Base-by-base conservation (phyloP, 2,329 filamentous ascomycete species). In the Escovopsis sp. region DNA sequence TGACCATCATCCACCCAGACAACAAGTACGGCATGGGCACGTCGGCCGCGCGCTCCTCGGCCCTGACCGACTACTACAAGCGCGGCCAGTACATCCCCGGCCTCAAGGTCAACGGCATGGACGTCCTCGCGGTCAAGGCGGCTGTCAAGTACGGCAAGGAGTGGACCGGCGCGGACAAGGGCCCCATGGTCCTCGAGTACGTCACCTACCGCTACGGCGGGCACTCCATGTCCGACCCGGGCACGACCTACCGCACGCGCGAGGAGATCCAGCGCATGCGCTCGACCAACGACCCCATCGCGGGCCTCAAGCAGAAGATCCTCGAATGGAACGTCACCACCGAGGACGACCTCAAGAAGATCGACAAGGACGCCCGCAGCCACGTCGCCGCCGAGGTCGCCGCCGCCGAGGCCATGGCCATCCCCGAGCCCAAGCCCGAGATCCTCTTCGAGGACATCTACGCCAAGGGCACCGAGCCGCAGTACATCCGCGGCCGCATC, bases 11-110 rank as follows among this genome's bases (percentile, higher is more conserved):
- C 15, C 25, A 25, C 27, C 38, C 43, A 94, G 88, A 98, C 79
- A 98, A 98, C 83, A 98, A 98, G 71, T 98, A 98, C 65, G 91
- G 91, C 65, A 98, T 98, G 91, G 91, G 91, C 69, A 98, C 91
- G 49, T 84, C 91, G 47, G 89, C 91, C 53, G 81, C 82, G 67
- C 87, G 91, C 57, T 88, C 91, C 47, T 89, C 91, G 46, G 91
- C 91, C 56, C 70, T 95, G 61, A 96, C 91, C 64, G 91, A 98
- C 66, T 98, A 98, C 81, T 96, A 98, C 79, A 96, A 96, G 81
- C 89, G 91, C 69, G 91, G 91, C 52, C 91, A 98, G 71, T 98
- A 96, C 74, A 98, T 98, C 53, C 89, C 91, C 44, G 91, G 91
- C 71, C 79, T 98, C 57, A 98, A 98, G 78, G 86, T 98, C 66